Percentiles rank a stretch among this genome's conserved stretches.
These are phyloP conservation scores for Entomortierella lignicola DNA, from an alignment of 192 early-diverging fungal species.

Conservation along the genomic window DNA sequence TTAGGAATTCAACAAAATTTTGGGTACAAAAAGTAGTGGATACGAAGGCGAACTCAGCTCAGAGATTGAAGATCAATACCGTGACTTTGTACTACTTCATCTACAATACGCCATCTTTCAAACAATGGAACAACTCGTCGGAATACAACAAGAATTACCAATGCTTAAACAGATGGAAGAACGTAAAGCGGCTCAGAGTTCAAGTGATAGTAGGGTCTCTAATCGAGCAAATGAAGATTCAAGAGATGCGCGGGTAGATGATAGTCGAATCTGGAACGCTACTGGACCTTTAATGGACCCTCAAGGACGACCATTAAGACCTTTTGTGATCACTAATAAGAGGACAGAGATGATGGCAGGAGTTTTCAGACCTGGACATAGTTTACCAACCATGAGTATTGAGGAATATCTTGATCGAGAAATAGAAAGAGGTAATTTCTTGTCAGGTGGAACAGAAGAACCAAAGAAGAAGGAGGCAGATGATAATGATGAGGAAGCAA, in stretches of 20 bases:
- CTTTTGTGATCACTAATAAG: slow-evolving; percentile 89
- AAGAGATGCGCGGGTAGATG: slow-evolving; percentile 35
- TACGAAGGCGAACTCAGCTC: slow-evolving; percentile 38
- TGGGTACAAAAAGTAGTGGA: slow-evolving; percentile 42
- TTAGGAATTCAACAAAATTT: slow-evolving; percentile 41
- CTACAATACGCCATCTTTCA: slow-evolving; percentile 80
- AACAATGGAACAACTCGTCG: slow-evolving; percentile 72
- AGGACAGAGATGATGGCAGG: slow-evolving; percentile 77
- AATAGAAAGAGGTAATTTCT: slow-evolving; percentile 86
- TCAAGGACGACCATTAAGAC: slow-evolving; percentile 73
- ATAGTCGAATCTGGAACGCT: slow-evolving; percentile 31
- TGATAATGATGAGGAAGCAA: slow-evolving; percentile 81
- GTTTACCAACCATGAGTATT: slow-evolving; percentile 95
- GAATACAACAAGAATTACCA: slow-evolving; percentile 82
- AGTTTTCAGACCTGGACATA: slow-evolving; percentile 89
- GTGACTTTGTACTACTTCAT: slow-evolving; percentile 78
- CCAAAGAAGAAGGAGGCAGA: slow-evolving; percentile 81
- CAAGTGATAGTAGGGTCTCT: slow-evolving; percentile 25
- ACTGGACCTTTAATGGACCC: slow-evolving; percentile 65
- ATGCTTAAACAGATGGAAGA: slow-evolving; percentile 82
- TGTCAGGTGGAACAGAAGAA: slow-evolving; percentile 84
- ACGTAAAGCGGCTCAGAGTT: slow-evolving; percentile 54
- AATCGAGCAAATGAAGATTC: slow-evolving; percentile 20
- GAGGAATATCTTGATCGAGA: slow-evolving; percentile 95
- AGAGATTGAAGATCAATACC: slow-evolving; percentile 79